Conservation (phyloP, 441 rosid species). For the Biscutella laevigata region DNA sequence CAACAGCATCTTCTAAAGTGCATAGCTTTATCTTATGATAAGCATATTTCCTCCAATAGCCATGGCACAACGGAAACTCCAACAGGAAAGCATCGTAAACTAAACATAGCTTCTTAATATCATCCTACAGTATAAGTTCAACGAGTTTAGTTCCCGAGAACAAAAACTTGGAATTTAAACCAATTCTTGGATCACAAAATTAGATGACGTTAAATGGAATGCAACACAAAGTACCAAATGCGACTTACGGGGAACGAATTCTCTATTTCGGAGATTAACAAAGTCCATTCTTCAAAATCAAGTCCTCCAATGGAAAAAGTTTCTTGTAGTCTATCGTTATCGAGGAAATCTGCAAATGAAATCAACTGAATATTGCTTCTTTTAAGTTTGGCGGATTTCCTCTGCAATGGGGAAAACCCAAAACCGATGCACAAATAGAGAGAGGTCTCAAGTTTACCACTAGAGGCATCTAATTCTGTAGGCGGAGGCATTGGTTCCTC, state of each 20-base stretch:
- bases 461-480: not conserved
- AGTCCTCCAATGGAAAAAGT: slow-evolving; percentile 35
- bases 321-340: slow-evolving; percentile 36
- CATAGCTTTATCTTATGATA: slow-evolving; percentile 46
- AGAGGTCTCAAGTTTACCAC: slow-evolving; percentile 10
- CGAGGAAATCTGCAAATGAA: slow-evolving; percentile 32
- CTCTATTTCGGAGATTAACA: slow-evolving; percentile 58
- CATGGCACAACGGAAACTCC: slow-evolving; percentile 74
- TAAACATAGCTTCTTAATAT: slow-evolving; percentile 42
- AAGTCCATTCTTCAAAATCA: slow-evolving; percentile 69
- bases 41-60: slow-evolving; percentile 82
- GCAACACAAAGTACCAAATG: not conserved
- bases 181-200: not conserved
- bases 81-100: slow-evolving; percentile 73
- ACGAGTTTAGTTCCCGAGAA: not conserved
- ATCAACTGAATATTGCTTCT: not conserved
- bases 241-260: slow-evolving; percentile 40
- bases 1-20: slow-evolving; percentile 49
- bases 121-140: slow-evolving; percentile 43
- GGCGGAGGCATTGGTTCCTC: not conserved
- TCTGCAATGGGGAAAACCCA: not conserved
- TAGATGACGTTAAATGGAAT: too few relatives aligned
- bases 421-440: not conserved
- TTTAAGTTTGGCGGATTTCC: not conserved
- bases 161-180: not conserved